phyloP scores from a whole-genome alignment of 2,329 filamentous ascomycete genomes.

The Pseudogymnoascus sp. region DNA sequence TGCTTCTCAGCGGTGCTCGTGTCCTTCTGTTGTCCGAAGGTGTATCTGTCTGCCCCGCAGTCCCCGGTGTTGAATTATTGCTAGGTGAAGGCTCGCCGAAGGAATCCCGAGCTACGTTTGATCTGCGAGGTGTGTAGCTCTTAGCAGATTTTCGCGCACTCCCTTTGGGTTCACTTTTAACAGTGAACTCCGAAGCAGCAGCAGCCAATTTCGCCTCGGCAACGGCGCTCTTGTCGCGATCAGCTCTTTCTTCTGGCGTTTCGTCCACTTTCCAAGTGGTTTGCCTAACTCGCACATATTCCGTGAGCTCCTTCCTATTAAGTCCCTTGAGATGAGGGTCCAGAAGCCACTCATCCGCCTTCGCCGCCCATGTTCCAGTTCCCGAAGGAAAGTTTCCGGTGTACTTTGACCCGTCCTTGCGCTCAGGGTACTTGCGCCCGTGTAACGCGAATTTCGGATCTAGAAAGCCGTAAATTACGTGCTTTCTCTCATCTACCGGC shows the following conservation, averaged over 20 bases:
- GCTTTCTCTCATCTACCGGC: constrained; percentile 41
- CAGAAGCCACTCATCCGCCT: constrained; percentile 53
- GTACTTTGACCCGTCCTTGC: constrained; percentile 37
- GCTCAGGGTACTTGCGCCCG: constrained; percentile 47
- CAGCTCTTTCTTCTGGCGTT: constrained; percentile 19
- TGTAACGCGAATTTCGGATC: constrained; percentile 53
- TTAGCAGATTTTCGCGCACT: not conserved
- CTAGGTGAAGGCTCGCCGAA: not conserved
- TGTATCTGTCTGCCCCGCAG: not conserved
- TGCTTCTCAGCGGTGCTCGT: not conserved
- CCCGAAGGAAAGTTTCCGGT: constrained; percentile 45
- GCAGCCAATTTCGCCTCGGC: constrained; percentile 20
- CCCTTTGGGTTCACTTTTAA: not conserved
- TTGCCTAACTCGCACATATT: constrained; percentile 50
- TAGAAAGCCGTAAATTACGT: constrained; percentile 55
- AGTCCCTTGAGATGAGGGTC: constrained; percentile 47
- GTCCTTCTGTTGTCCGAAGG: not conserved
- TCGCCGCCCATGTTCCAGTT: constrained; percentile 56
- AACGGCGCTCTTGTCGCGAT: constrained; percentile 21
- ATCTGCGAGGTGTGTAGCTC: not conserved
- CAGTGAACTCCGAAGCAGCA: constrained; percentile 16
- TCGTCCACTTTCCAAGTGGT: constrained; percentile 22
- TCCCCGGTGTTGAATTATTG: not conserved
- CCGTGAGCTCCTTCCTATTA: constrained; percentile 51
- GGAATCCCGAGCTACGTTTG: not conserved